Percentiles rank a stretch among this genome's conserved stretches.
Conservation (phyloP, 176 grass and related monocot genomes). For the Juncus effusus region DNA sequence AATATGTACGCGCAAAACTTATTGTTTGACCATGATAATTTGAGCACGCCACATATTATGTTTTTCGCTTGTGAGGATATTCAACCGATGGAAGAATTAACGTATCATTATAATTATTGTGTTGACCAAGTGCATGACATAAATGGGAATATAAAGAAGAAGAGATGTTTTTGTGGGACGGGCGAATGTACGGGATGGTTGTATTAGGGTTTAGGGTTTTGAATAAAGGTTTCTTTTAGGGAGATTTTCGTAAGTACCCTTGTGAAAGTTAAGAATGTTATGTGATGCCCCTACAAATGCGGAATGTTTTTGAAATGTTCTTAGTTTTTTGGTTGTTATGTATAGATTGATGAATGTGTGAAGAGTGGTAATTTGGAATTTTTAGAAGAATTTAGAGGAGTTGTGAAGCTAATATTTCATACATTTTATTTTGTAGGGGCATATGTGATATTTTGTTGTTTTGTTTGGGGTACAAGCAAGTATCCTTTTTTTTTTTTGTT, state of each 20-base stretch:
- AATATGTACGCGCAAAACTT: conserved; percentile 77
- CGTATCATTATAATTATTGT: conserved; percentile 76
- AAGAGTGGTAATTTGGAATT: not conserved
- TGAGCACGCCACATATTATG: conserved; percentile 57
- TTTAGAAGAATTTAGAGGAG: not conserved
- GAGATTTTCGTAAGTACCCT: too few species aligned
- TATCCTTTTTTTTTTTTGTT: too few species aligned
- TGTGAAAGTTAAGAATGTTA: too few species aligned
- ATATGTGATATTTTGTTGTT: too few species aligned
- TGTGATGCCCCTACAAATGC: too few species aligned
- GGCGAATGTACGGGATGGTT: conserved; percentile 62
- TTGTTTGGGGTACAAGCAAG: too few species aligned
- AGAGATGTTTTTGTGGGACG: conserved; percentile 58
- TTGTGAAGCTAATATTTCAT: too few species aligned
- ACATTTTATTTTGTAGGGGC: too few species aligned
- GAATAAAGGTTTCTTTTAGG: not conserved
- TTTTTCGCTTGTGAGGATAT: conserved; percentile 74
- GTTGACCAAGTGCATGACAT: conserved; percentile 72
- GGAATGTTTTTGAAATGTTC: too few species aligned
- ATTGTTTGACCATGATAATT: conserved; percentile 71
- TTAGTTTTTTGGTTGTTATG: too few species aligned
- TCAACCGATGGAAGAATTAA: conserved; percentile 44
- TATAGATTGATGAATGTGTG: too few species aligned
- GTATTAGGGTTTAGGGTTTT: conserved; percentile 55
- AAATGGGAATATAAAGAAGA: conserved; percentile 81